Percentiles rank a stretch among this genome's conserved stretches.
Evolutionary conservation across 139 green algal genomes (phyloP).

Genomic region (Asterochloris erici): DNA sequence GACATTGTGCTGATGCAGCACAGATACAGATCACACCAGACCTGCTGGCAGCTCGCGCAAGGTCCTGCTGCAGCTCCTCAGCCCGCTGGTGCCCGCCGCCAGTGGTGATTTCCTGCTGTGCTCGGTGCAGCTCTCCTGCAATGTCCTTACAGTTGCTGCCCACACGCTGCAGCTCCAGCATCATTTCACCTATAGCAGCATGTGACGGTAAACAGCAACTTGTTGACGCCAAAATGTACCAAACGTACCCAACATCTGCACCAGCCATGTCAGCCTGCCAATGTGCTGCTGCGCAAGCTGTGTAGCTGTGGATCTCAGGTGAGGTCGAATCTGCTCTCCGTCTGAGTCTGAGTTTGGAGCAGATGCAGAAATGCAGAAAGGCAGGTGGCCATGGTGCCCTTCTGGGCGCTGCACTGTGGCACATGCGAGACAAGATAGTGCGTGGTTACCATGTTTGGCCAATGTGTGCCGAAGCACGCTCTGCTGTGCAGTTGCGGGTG

Average conservation of each 20-base stretch:
- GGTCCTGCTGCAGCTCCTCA: too few relatives aligned
- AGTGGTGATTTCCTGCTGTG: too few relatives aligned
- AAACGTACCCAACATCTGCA: not conserved
- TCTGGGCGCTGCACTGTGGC: not conserved
- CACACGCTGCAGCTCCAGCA: conserved; percentile 11
- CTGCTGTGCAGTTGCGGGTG: conserved; percentile 12
- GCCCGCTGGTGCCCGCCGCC: too few relatives aligned
- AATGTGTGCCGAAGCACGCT: conserved; percentile 1
- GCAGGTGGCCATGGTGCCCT: not conserved
- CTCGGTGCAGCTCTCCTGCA: conserved; percentile 9
- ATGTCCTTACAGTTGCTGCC: conserved; percentile 14
- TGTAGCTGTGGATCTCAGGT: not conserved
- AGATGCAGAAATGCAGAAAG: not conserved
- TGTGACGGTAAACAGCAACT: not conserved
- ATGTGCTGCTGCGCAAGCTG: not conserved
- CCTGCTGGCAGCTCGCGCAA: too few relatives aligned
- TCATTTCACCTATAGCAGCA: conserved; percentile 6
- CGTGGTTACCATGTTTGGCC: conserved; percentile 6
- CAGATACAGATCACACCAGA: too few relatives aligned
- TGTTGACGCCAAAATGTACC: not conserved
- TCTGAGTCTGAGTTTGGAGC: not conserved
- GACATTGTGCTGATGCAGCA: too few relatives aligned
- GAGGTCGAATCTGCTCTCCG: not conserved
- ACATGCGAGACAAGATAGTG: not conserved
- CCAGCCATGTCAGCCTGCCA: not conserved